phyloP scores from a whole-genome alignment of 805 yeast genomes.

The Kregervanrija pseudodelftensis region DNA sequence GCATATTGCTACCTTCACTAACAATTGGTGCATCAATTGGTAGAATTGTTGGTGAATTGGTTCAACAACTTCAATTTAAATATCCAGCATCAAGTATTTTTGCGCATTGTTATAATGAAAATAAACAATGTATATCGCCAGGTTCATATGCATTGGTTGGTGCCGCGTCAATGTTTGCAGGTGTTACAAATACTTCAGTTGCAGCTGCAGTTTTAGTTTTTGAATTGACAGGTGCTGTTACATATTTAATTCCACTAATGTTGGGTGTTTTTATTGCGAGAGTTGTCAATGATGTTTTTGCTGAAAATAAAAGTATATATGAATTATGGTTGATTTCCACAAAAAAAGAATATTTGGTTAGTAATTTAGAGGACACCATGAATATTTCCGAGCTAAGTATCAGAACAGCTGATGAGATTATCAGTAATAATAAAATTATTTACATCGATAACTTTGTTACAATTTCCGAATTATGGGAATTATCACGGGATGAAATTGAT shows the following conservation, averaged over 20 bases:
- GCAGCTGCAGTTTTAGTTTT: constrained; percentile 74
- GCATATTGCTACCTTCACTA: constrained; percentile 55
- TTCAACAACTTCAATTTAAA: constrained; percentile 39
- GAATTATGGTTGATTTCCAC: constrained; percentile 44
- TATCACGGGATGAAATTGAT: neutral
- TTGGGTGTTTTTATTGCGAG: constrained; percentile 70
- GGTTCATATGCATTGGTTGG: constrained; percentile 88
- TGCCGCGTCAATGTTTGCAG: constrained; percentile 75
- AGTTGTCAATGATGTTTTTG: constrained; percentile 57
- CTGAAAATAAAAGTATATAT: constrained; percentile 48
- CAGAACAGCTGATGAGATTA: constrained; percentile 6
- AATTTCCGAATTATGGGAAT: neutral
- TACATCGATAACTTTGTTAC: neutral
- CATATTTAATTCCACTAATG: constrained; percentile 83
- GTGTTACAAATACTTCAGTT: constrained; percentile 73
- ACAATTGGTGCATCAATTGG: constrained; percentile 59
- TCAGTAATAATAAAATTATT: no score
- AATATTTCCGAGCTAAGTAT: constrained; percentile 32
- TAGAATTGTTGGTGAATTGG: constrained; percentile 44
- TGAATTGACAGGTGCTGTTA: constrained; percentile 80
- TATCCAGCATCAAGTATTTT: constrained; percentile 32
- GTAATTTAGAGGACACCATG: constrained; percentile 29
- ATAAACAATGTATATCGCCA: constrained; percentile 58
- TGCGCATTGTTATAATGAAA: constrained; percentile 33
- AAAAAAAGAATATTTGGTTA: constrained; percentile 35